Percentiles rank a stretch among this genome's conserved stretches.
Conservation (phyloP, 1,284 basidiomycete species). For the Leccinum griseonigrum region DNA sequence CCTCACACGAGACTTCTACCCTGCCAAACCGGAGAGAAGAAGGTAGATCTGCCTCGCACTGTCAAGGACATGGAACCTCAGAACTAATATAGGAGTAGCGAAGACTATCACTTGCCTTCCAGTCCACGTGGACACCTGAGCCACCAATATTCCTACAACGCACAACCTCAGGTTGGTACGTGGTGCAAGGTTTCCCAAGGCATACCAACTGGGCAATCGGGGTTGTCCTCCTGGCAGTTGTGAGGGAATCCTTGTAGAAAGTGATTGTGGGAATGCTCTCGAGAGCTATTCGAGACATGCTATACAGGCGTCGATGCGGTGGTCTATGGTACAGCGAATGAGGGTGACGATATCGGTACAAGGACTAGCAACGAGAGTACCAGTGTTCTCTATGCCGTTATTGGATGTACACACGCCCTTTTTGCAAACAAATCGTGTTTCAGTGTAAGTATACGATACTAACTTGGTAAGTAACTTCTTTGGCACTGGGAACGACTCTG, state of each 20-base stretch:
- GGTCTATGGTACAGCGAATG: background rate
- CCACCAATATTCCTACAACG: constrained; percentile 82
- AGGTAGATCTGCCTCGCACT: constrained; percentile 91
- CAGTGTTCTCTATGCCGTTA: constrained; percentile 9
- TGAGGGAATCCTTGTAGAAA: constrained; percentile 72
- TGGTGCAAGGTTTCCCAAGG: constrained; percentile 71
- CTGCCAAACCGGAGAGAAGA: constrained; percentile 76
- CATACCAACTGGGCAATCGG: constrained; percentile 81
- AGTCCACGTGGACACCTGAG: constrained; percentile 73
- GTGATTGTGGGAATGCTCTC: constrained; percentile 72
- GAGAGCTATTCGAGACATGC: constrained; percentile 69
- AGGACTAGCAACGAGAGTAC: background rate
- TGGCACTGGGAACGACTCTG: too few relatives aligned
- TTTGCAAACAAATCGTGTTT: background rate
- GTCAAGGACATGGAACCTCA: constrained; percentile 13
- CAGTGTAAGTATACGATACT: background rate
- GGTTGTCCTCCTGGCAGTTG: constrained; percentile 60
- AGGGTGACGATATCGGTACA: background rate
- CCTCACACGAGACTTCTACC: constrained; percentile 86
- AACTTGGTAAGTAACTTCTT: too few relatives aligned
- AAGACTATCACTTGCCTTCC: constrained; percentile 58
- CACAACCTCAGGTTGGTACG: constrained; percentile 83
- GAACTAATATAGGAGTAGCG: constrained; percentile 4
- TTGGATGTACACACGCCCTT: constrained; percentile 5
- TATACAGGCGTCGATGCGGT: constrained; percentile 2